Evolutionary conservation across 2,329 filamentous ascomycete species (phyloP).

Genomic region (Blastomyces gilchristii): DNA sequence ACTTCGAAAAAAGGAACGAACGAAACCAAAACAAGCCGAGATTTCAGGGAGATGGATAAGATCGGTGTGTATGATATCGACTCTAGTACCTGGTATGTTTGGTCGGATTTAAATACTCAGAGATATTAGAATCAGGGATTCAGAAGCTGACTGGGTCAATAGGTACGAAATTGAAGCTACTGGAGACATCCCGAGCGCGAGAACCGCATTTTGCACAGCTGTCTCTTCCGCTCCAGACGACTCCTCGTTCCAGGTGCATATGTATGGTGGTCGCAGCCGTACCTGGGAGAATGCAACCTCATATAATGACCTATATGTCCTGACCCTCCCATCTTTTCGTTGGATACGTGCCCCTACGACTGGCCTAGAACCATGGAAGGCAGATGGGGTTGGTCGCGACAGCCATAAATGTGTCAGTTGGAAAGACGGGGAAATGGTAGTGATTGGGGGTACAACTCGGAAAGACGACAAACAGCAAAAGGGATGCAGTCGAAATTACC

Average conservation of each 20-base stretch:
- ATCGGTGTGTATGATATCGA: constrained; percentile 7
- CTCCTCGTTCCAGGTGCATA: constrained; percentile 6
- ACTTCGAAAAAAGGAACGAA: constrained; percentile 1
- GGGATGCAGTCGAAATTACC: constrained; percentile 2
- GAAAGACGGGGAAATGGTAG: constrained; percentile 8
- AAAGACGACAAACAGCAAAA: not conserved
- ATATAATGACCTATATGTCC: constrained; percentile 3
- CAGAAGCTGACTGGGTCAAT: not conserved
- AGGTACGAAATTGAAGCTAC: constrained; percentile 7
- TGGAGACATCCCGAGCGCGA: constrained; percentile 2
- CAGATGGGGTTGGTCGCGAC: not conserved
- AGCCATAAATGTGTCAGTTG: constrained; percentile 5
- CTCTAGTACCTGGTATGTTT: constrained; percentile 7
- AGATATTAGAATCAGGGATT: not conserved
- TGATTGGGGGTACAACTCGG: constrained; percentile 4
- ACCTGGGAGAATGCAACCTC: not conserved
- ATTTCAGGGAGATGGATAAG: constrained; percentile 6
- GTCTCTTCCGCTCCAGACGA: constrained; percentile 5
- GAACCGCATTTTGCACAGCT: constrained; percentile 8
- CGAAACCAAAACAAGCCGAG: not conserved
- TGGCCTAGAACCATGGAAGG: not conserved
- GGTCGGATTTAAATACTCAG: not conserved
- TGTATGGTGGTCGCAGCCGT: constrained; percentile 8
- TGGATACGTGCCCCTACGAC: constrained; percentile 3
- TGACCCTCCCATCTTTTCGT: constrained; percentile 7